These are phyloP conservation scores for Rhizophagus sp. DNA, from an alignment of 192 early-diverging fungal genomes.

Conservation along the genomic window DNA sequence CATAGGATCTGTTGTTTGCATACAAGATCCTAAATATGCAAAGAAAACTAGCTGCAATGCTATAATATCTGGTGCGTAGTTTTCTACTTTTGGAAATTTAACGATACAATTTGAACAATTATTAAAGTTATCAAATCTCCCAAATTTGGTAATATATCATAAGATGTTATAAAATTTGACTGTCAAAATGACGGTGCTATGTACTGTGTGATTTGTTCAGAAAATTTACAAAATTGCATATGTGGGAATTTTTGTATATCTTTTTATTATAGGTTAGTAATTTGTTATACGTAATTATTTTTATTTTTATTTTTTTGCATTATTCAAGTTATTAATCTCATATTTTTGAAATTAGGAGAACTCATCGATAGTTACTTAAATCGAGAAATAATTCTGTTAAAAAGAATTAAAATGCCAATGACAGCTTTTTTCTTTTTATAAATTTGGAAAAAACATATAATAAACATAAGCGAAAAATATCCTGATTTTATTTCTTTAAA, in stretches of 20 bases:
- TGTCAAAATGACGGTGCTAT: neutral
- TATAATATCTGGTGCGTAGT: neutral
- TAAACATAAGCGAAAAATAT: no score
- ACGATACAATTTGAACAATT: neutral
- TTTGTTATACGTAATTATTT: no score
- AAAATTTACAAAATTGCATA: neutral
- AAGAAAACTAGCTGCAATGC: neutral
- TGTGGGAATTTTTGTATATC: neutral
- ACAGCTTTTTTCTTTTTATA: no score
- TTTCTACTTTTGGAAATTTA: neutral
- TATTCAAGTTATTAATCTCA: no score
- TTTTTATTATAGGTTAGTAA: neutral
- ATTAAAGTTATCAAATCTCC: neutral
- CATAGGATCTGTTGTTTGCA: neutral
- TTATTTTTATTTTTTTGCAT: no score
- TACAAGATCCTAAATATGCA: neutral
- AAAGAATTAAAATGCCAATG: neutral
- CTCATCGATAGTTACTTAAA: neutral
- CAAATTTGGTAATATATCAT: neutral
- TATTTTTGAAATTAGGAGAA: neutral
- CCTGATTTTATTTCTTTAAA: no score
- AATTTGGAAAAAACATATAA: no score
- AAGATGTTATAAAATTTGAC: neutral
- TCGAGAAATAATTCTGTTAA: neutral
- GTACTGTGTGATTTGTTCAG: neutral